Conservation (phyloP, 768 basidiomycete genomes). For the Russula earlei region DNA sequence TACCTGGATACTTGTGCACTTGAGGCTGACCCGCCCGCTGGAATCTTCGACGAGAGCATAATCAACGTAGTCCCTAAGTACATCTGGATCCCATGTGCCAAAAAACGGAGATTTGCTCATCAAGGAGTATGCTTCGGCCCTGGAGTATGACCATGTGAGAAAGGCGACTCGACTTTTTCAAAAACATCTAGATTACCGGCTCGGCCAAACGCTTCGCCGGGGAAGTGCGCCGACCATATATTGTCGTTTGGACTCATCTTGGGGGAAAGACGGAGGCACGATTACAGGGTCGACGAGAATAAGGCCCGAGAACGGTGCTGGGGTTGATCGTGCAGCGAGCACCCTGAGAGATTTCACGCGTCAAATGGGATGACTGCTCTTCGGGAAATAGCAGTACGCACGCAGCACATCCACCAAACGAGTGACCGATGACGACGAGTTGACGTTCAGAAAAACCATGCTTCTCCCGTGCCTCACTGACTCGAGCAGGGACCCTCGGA, state of each 20-base stretch:
- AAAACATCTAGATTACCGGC: slow-evolving; percentile 34
- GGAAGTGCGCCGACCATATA: slow-evolving; percentile 38
- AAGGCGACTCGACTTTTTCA: not conserved
- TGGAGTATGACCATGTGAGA: slow-evolving; percentile 21
- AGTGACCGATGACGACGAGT: slow-evolving; percentile 73
- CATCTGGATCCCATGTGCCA: slow-evolving; percentile 54
- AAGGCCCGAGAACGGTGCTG: slow-evolving; percentile 60
- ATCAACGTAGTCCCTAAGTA: slow-evolving; percentile 51
- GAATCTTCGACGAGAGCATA: slow-evolving; percentile 39
- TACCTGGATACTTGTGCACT: slow-evolving; percentile 51
- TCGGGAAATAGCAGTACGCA: slow-evolving; percentile 30
- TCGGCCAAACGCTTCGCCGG: slow-evolving; percentile 56
- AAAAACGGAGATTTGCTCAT: slow-evolving; percentile 60
- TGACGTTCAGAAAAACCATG: slow-evolving; percentile 44
- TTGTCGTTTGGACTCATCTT: not conserved
- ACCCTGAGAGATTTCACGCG: slow-evolving; percentile 31
- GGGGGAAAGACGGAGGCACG: slow-evolving; percentile 14
- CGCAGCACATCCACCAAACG: slow-evolving; percentile 73
- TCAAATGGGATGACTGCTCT: not conserved
- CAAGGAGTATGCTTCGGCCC: slow-evolving; percentile 47
- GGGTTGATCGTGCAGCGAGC: slow-evolving; percentile 55
- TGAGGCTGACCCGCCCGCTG: slow-evolving; percentile 42
- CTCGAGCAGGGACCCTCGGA: slow-evolving; percentile 34
- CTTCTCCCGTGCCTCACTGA: slow-evolving; percentile 34
- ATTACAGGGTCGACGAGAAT: slow-evolving; percentile 78